Base-by-base conservation (phyloP, 805 yeast species). In the Priceomyces haplophilus region DNA sequence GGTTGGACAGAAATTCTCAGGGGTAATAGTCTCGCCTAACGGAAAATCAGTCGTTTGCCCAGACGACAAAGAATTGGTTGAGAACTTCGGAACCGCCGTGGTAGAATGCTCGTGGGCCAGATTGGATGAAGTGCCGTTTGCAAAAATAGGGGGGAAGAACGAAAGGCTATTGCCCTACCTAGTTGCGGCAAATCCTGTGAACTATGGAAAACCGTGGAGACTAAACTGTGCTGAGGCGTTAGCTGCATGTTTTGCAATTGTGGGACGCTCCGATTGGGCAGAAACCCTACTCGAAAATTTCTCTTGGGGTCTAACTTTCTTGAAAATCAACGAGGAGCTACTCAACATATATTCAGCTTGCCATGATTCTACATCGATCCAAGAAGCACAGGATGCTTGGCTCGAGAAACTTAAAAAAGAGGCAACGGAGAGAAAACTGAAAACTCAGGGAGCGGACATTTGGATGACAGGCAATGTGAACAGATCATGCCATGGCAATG, bases 41-140 rank as follows among this genome's bases (percentile, higher is more conserved):
- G 99, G 97, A 11, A 84, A 82, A 55, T 75, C 79, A 5, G 90
- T 88, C 1, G 96, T 93, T 1, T 88, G 96, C 60, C 98, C 98
- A 0, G 74, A 85, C 51, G 99, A 93, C 61, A 58, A 64, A 32
- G 85, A 79, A 37, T 73, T 88, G 10, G 96, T 89, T 0, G 95
- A 85, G 53, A 72, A 72, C 21, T 59, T 71, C 32, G 99, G 99
- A 29, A 93, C 89, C n/a, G 96, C 99, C 0, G 99, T 93, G 7
- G 98, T 93, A 2, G 99, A 93, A 61, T 91, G 98, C 64, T 88
- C 97, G 1, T 93, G 99, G 99, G 99, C 99, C 0, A 72, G 98
- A 42, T 62, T 93, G n/a, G 96, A 89, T 43, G 99, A 93, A 61
- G 81, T 93, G n/a, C 99, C 99, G 3, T 93, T 93, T 64, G 69